phyloP scores from a whole-genome alignment of 2,329 filamentous ascomycete species.

The Fusarium veterinarium region DNA sequence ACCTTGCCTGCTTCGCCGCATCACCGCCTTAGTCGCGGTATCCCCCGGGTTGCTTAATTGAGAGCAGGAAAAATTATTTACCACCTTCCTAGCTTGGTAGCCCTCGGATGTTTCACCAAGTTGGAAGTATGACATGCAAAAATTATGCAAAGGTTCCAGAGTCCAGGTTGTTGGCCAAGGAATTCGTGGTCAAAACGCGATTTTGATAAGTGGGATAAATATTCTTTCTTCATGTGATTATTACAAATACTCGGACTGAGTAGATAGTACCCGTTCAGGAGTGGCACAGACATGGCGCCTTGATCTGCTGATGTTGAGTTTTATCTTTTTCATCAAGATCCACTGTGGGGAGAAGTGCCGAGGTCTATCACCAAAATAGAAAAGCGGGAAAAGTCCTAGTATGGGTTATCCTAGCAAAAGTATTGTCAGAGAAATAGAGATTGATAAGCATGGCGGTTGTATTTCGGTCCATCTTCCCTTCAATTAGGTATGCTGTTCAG shows the following conservation, averaged over 20 bases:
- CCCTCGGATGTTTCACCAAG: not conserved
- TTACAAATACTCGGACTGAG: not conserved
- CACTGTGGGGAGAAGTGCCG: not conserved
- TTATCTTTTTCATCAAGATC: not conserved
- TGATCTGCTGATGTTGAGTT: conserved; percentile 1
- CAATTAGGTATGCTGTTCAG: not conserved
- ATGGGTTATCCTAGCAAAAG: not conserved
- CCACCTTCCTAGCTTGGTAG: not conserved
- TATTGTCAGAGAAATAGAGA: not conserved
- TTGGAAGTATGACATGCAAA: not conserved
- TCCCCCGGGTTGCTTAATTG: not conserved
- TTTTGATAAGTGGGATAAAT: not conserved
- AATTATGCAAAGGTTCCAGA: not conserved
- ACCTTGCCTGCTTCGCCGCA: not conserved
- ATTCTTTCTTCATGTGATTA: not conserved
- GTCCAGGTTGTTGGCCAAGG: not conserved
- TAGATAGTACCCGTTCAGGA: not conserved
- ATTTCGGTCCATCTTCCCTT: not conserved
- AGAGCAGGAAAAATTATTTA: not conserved
- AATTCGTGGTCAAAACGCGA: not conserved
- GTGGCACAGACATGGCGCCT: not conserved
- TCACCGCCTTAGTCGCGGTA: not conserved
- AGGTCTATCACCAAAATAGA: not conserved
- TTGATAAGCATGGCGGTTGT: not conserved
- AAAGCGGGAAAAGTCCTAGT: not conserved